Evolutionary conservation across 169 alveolate genomes (phyloP).

Genomic region (Ichthyophthirius multifiliis): DNA sequence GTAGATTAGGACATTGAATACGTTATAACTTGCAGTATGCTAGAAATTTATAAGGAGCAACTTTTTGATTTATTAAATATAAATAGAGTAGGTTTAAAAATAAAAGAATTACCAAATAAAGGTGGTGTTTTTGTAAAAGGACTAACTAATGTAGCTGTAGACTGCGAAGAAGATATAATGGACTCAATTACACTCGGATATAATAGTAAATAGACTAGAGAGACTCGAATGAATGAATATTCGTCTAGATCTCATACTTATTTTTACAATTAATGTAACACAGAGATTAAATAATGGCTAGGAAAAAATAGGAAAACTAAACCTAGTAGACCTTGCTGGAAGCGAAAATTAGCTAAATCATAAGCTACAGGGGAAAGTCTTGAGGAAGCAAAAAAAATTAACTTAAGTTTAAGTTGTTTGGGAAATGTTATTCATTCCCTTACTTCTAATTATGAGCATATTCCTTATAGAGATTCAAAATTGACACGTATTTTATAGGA

Average conservation of each 20-base stretch:
- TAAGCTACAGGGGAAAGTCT: conserved; percentile 23
- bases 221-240: conserved; percentile 34
- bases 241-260: conserved; percentile 57
- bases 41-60: conserved; percentile 37
- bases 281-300: conserved; percentile 16
- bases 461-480: conserved; percentile 60
- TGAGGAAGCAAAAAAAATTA: conserved; percentile 39
- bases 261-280: conserved; percentile 43
- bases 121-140: conserved; percentile 26
- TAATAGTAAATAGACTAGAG: not conserved
- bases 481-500: conserved; percentile 57
- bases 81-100: not conserved
- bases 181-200: not conserved
- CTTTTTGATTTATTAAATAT: conserved; percentile 21
- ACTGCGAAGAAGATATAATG: not conserved
- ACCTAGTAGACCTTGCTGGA: conserved; percentile 39
- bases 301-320: conserved; percentile 24
- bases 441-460: conserved; percentile 31
- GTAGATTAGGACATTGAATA: conserved; percentile 12
- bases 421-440: conserved; percentile 45
- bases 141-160: conserved; percentile 9
- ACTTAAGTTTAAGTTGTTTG: conserved; percentile 26
- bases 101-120: conserved; percentile 21
- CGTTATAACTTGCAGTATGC: conserved; percentile 43
- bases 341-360: conserved; percentile 21